phyloP scores from a whole-genome alignment of 805 yeast genomes.

The Kurtzmaniella cleridarum region DNA sequence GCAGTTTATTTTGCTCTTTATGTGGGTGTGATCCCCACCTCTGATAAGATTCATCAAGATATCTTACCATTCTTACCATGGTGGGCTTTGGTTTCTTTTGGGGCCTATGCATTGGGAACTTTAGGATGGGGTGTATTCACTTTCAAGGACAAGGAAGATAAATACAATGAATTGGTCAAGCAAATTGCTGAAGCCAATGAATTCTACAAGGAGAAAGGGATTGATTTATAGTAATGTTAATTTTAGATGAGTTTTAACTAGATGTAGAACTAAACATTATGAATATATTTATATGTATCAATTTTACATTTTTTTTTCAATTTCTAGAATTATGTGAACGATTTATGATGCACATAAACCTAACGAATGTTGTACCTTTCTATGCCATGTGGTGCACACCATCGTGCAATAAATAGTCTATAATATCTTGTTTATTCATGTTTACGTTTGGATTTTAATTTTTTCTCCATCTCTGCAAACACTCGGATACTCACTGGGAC shows the following conservation, averaged over 20 bases:
- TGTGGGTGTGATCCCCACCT: slow-evolving; percentile 50
- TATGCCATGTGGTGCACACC: no score
- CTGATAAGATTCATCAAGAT: slow-evolving; percentile 42
- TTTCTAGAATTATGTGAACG: no score
- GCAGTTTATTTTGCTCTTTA: slow-evolving; percentile 50
- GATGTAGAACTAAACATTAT: no score
- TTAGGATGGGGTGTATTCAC: slow-evolving; percentile 66
- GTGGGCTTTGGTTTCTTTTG: slow-evolving; percentile 66
- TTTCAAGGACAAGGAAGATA: slow-evolving; percentile 66
- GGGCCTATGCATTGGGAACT: slow-evolving; percentile 62
- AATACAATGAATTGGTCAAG: slow-evolving; percentile 54
- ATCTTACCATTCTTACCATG: slow-evolving; percentile 64
- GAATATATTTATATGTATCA: no score
- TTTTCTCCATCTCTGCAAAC: slow-evolving; percentile 78
- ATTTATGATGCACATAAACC: no score
- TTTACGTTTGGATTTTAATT: slow-evolving; percentile 38
- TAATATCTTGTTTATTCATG: no score
- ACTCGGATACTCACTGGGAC: slow-evolving; percentile 75
- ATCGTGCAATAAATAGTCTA: no score
- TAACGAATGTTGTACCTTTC: no score
- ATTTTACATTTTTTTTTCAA: no score
- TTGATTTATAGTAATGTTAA: slow-evolving; percentile 37
- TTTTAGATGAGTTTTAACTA: no score
- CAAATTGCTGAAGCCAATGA: slow-evolving; percentile 60
- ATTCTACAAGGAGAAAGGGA: slow-evolving; percentile 50